Percentiles rank a stretch among this genome's conserved stretches.
phyloP scores from a whole-genome alignment of 2,329 filamentous ascomycete species.

The Decorospora gaudefroyi region DNA sequence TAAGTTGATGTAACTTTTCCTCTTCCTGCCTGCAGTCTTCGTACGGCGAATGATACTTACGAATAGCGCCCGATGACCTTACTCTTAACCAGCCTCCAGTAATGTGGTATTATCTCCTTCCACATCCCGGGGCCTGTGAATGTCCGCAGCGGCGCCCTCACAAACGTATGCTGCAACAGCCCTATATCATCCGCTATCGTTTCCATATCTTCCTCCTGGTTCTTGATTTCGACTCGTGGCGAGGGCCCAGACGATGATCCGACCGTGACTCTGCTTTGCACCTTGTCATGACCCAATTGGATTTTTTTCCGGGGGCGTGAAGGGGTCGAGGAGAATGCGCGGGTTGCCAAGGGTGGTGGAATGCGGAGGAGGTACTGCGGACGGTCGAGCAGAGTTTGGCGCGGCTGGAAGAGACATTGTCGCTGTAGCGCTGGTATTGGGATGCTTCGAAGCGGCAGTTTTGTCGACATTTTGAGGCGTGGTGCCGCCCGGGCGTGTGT shows the following conservation, averaged over 20 bases:
- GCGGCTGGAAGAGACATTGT: slow-evolving; percentile 36
- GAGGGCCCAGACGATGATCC: slow-evolving; percentile 11
- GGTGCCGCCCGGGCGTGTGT: slow-evolving; percentile 5
- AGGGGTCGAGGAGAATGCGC: slow-evolving; percentile 34
- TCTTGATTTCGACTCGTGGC: slow-evolving; percentile 12
- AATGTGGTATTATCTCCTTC: slow-evolving; percentile 19
- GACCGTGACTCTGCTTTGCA: slow-evolving; percentile 16
- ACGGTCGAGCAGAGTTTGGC: slow-evolving; percentile 7
- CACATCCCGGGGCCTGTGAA: no score
- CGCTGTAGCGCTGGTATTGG: slow-evolving; percentile 30
- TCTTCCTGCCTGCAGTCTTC: not conserved
- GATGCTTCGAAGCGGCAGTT: slow-evolving; percentile 29
- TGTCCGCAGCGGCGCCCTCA: slow-evolving; percentile 23
- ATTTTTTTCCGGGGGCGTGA: slow-evolving; percentile 15
- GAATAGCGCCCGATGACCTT: slow-evolving; percentile 25
- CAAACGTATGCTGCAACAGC: slow-evolving; percentile 27
- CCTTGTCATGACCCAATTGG: slow-evolving; percentile 10
- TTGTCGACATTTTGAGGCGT: slow-evolving; percentile 18
- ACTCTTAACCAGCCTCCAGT: slow-evolving; percentile 27
- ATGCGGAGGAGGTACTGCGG: slow-evolving; percentile 5
- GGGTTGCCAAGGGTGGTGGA: slow-evolving; percentile 14
- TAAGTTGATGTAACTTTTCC: no score
- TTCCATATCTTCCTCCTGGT: slow-evolving; percentile 10
- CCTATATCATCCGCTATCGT: slow-evolving; percentile 31
- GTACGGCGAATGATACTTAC: slow-evolving; percentile 8